Evolutionary conservation across 371 early-diverging fungal genomes (phyloP).

Genomic region (Cokeromyces recurvatus): DNA sequence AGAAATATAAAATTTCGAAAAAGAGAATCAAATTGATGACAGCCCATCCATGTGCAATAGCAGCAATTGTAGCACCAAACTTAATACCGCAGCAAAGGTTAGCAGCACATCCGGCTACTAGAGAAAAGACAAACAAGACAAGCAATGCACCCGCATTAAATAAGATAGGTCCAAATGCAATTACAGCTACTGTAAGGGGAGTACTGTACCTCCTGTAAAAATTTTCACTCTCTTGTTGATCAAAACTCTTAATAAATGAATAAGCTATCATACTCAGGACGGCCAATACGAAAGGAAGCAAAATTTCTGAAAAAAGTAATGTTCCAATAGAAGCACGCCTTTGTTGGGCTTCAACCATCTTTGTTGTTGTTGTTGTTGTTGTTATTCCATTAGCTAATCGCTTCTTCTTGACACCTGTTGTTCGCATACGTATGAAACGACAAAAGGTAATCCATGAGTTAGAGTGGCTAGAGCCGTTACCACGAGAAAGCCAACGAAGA

Average conservation of each 20-base stretch:
- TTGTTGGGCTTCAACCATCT: constrained; percentile 36
- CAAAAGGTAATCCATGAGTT: constrained; percentile 77
- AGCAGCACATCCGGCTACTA: constrained; percentile 59
- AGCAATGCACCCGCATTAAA: constrained; percentile 64
- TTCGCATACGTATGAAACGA: constrained; percentile 62
- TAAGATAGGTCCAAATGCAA: constrained; percentile 66
- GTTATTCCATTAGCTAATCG: constrained; percentile 60
- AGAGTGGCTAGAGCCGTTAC: constrained; percentile 61
- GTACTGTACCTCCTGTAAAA: constrained; percentile 32
- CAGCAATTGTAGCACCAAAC: constrained; percentile 69
- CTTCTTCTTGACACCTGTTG: constrained; percentile 76
- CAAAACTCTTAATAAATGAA: constrained; percentile 52
- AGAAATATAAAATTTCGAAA: constrained; percentile 60
- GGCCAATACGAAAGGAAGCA: constrained; percentile 66
- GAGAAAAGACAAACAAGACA: constrained; percentile 62
- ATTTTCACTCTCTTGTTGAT: constrained; percentile 17
- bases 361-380: constrained; percentile 48
- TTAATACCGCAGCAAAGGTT: constrained; percentile 56
- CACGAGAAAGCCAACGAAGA: constrained; percentile 75
- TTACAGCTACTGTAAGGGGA: constrained; percentile 48
- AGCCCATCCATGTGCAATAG: constrained; percentile 61
- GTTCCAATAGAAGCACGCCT: constrained; percentile 58
- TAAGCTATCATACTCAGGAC: constrained; percentile 57
- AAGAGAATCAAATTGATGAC: constrained; percentile 55
- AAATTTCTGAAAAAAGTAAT: constrained; percentile 69